A percentile compares a stretch with the other conserved stretches of the same genome.
phyloP scores from a whole-genome alignment of 176 grass and related monocot genomes.

The Ensete ventricosum region DNA sequence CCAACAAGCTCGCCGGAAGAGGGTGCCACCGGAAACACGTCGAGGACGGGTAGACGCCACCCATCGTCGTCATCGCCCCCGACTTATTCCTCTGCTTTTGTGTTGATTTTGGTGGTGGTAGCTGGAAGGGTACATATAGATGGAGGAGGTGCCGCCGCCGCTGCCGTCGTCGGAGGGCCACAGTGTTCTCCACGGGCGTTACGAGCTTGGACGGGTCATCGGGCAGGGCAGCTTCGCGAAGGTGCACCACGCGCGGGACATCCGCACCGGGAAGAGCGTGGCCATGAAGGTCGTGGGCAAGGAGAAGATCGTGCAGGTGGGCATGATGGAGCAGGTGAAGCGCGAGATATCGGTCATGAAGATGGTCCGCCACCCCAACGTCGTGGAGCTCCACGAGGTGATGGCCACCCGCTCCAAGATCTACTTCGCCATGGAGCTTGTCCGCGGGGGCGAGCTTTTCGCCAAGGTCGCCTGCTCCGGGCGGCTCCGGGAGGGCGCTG shows the following conservation, averaged over 20 bases:
- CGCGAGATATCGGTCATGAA: conserved; percentile 9
- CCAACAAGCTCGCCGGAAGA: not conserved
- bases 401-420: conserved; percentile 46
- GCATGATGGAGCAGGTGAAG: conserved; percentile 10
- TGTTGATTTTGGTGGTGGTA: not conserved
- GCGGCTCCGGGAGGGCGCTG: conserved; percentile 1
- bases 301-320: conserved; percentile 6
- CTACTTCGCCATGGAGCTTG: conserved; percentile 96
- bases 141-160: conserved; percentile 15
- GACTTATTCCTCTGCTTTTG: not conserved
- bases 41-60: conserved; percentile 2
- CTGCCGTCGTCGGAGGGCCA: not conserved
- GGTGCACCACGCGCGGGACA: conserved; percentile 4
- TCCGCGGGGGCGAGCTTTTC: conserved; percentile 84
- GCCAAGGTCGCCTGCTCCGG: conserved; percentile 4
- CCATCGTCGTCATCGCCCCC: not conserved
- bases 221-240: conserved; percentile 14
- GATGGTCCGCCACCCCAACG: conserved; percentile 9
- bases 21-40: conserved; percentile 19
- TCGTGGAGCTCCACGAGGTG: conserved; percentile 7
- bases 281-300: conserved; percentile 14
- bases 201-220: conserved; percentile 10
- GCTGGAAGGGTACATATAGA: not conserved
- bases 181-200: conserved; percentile 2
- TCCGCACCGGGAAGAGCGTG: not conserved